Evolutionary conservation across 1,284 basidiomycete species (phyloP).

Genomic region (Fistulina hepatica): DNA sequence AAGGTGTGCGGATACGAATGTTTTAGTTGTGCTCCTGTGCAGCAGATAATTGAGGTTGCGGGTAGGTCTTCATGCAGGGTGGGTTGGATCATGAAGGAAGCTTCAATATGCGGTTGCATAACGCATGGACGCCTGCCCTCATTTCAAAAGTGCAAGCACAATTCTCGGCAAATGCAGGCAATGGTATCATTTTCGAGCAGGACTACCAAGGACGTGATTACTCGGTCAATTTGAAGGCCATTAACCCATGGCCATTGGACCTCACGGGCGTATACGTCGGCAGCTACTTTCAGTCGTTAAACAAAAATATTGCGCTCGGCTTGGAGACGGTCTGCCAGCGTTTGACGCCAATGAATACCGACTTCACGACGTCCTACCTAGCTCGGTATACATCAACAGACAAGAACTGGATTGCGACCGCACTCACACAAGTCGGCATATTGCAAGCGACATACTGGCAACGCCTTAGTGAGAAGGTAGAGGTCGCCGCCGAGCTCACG

Average conservation of each 20-base stretch:
- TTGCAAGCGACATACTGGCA: conserved; percentile 96
- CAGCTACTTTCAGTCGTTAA: conserved; percentile 92
- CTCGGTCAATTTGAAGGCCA: conserved; percentile 78
- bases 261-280: conserved; percentile 91
- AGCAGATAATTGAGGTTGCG: conserved; percentile 14
- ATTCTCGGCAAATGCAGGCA: conserved; percentile 61
- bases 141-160: conserved; percentile 79
- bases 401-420: conserved; percentile 87
- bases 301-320: conserved; percentile 85
- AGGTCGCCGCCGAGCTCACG: conserved; percentile 93
- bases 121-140: conserved; percentile 73
- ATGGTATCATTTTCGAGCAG: conserved; percentile 90
- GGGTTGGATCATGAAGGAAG: conserved; percentile 89
- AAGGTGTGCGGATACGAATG: conserved; percentile 44
- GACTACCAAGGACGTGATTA: conserved; percentile 90
- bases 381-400: conserved; percentile 72
- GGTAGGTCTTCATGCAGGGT: conserved; percentile 85
- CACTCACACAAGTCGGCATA: conserved; percentile 85
- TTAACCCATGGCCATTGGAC: conserved; percentile 89
- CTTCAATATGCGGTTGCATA: conserved; percentile 83
- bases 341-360: conserved; percentile 62
- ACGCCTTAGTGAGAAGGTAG: conserved; percentile 91
- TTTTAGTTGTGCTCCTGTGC: neutral
- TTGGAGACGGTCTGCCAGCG: conserved; percentile 84
- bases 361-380: conserved; percentile 77